These are phyloP conservation scores for Quercus parvula DNA, from an alignment of 306 rosid species.

Conservation along the genomic window DNA sequence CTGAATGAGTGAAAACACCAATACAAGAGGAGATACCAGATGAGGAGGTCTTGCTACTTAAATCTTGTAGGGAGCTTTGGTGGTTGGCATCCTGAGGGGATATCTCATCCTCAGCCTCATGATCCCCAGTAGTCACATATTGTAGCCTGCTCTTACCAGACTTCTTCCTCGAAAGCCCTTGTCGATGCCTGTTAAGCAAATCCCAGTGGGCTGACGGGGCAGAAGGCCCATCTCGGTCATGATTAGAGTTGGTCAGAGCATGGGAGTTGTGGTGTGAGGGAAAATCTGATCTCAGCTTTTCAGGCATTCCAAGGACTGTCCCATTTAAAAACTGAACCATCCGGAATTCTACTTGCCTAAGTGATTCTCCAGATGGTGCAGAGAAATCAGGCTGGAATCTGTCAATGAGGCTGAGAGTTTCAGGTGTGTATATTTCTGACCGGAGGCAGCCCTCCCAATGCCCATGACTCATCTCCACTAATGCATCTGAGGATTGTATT, in stretches of 20 bases:
- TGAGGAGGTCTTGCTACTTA: constrained; percentile 54
- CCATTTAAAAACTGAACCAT: constrained; percentile 78
- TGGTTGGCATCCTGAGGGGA: constrained; percentile 58
- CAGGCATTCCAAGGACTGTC: constrained; percentile 66
- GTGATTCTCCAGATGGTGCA: constrained; percentile 92
- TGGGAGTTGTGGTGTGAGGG: constrained; percentile 56
- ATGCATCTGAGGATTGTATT: constrained; percentile 73
- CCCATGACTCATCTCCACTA: constrained; percentile 92
- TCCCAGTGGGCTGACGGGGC: constrained; percentile 64
- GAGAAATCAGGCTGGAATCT: constrained; percentile 86
- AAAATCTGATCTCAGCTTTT: constrained; percentile 61
- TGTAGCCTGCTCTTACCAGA: constrained; percentile 96
- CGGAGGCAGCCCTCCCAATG: constrained; percentile 94
- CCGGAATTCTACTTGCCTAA: constrained; percentile 89
- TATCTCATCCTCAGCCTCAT: constrained; percentile 68
- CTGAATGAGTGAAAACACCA: constrained; percentile 83
- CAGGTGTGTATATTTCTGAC: constrained; percentile 83
- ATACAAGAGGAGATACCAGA: constrained; percentile 53
- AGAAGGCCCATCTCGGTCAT: constrained; percentile 65
- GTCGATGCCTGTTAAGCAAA: constrained; percentile 62
- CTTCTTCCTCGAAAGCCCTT: constrained; percentile 67
- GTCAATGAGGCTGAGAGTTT: constrained; percentile 63
- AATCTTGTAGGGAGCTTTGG: constrained; percentile 52
- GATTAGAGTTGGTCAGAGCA: constrained; percentile 54
- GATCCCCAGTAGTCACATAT: constrained; percentile 72